Percentiles rank a stretch among this genome's conserved stretches.
Conservation (phyloP, 2,329 filamentous ascomycete genomes). For the Talaromyces amestolkiae region DNA sequence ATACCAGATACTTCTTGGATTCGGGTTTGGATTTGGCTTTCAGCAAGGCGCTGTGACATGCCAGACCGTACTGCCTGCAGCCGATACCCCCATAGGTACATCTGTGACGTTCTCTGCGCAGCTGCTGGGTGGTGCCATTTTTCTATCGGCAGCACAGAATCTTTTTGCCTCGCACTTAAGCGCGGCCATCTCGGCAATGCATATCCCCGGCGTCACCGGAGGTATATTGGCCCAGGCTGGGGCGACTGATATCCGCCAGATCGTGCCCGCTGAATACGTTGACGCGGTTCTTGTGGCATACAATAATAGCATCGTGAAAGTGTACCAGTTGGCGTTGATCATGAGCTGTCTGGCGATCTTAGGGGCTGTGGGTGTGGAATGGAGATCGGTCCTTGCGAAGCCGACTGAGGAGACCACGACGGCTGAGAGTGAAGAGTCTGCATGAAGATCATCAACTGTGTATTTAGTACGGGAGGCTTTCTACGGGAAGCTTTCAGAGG, state of each 20-base stretch:
- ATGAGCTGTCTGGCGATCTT: conserved; percentile 8
- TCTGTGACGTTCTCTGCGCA: conserved; percentile 29
- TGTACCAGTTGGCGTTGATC: conserved; percentile 6
- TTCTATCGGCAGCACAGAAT: conserved; percentile 25
- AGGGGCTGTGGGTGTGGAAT: conserved; percentile 9
- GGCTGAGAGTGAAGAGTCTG: neutral
- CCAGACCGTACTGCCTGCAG: conserved; percentile 26
- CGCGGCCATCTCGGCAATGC: neutral
- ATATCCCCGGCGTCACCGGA: neutral
- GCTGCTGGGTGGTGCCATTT: conserved; percentile 26
- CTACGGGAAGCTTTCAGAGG: too few relatives aligned
- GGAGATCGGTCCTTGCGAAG: neutral
- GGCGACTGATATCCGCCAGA: conserved; percentile 5
- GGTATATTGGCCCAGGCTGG: conserved; percentile 14
- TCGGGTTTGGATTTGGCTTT: conserved; percentile 30
- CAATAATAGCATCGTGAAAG: neutral
- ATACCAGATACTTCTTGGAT: conserved; percentile 28
- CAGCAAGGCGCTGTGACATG: conserved; percentile 26
- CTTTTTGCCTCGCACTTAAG: conserved; percentile 19
- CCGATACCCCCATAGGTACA: conserved; percentile 29
- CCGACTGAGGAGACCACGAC: neutral
- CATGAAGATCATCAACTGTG: neutral
- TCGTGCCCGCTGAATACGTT: conserved; percentile 5
- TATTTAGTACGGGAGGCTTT: too few relatives aligned
- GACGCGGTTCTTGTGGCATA: conserved; percentile 5